Conservation (phyloP, 2,329 filamentous ascomycete genomes). For the Zymoseptoria tritici region DNA sequence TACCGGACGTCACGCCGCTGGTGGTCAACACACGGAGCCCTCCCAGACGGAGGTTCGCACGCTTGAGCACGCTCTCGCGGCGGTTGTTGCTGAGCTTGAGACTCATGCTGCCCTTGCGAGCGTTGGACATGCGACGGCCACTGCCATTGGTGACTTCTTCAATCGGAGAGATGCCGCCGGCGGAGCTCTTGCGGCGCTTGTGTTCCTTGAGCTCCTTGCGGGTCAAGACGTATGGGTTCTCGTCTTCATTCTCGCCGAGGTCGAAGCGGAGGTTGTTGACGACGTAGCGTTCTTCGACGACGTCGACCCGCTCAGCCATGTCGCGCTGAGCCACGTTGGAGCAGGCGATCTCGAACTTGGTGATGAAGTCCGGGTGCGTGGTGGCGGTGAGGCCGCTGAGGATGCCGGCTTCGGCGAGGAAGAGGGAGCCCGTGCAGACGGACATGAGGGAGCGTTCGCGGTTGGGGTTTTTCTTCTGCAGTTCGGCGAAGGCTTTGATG, state of each 20-base stretch:
- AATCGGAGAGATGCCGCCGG: constrained; percentile 34
- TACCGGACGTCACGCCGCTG: constrained; percentile 69
- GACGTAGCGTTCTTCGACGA: constrained; percentile 77
- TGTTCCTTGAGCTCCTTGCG: constrained; percentile 51
- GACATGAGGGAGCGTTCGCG: constrained; percentile 76
- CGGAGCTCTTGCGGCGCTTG: constrained; percentile 34
- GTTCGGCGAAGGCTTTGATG: constrained; percentile 68
- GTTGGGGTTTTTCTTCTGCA: constrained; percentile 70
- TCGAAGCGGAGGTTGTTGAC: constrained; percentile 90
- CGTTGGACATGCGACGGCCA: constrained; percentile 36
- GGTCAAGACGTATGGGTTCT: constrained; percentile 75
- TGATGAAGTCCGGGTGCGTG: constrained; percentile 73
- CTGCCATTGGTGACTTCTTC: constrained; percentile 25
- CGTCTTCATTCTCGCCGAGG: constrained; percentile 66
- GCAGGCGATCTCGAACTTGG: constrained; percentile 73
- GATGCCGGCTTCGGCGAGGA: constrained; percentile 69
- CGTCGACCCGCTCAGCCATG: constrained; percentile 69
- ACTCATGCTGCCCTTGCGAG: constrained; percentile 74
- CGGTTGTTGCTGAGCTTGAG: constrained; percentile 67
- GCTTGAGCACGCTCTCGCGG: constrained; percentile 72
- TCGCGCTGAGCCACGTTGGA: constrained; percentile 64
- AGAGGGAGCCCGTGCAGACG: constrained; percentile 70
- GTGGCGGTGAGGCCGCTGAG: constrained; percentile 73
- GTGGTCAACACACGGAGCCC: constrained; percentile 68
- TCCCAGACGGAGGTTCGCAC: constrained; percentile 65